Percentiles rank a stretch among this genome's conserved stretches.
Conservation (phyloP, 805 yeast species). For the Spathaspora hagerdaliae region DNA sequence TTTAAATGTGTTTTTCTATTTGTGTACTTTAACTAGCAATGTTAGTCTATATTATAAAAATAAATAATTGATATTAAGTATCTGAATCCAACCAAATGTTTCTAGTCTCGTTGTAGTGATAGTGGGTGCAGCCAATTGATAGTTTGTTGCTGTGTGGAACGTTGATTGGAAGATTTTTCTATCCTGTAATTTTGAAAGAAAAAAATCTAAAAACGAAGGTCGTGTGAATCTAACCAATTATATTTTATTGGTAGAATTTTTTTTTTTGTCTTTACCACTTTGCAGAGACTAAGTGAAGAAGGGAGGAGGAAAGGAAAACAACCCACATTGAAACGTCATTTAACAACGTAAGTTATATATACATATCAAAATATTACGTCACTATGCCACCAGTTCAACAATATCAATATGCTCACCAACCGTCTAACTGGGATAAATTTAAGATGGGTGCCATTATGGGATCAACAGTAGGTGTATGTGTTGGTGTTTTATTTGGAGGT, state of each 20-base stretch:
- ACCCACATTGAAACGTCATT: too few relatives aligned
- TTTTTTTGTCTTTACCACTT: neutral
- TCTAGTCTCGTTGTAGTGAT: too few relatives aligned
- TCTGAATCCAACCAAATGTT: too few relatives aligned
- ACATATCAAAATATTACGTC: neutral
- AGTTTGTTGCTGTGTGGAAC: too few relatives aligned
- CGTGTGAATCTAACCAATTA: conserved; percentile 2
- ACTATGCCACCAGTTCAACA: conserved; percentile 67
- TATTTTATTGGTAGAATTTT: neutral
- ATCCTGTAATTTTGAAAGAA: too few relatives aligned
- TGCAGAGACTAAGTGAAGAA: too few relatives aligned
- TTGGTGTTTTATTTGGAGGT: conserved; percentile 93
- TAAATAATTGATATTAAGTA: too few relatives aligned
- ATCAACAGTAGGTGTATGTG: conserved; percentile 84
- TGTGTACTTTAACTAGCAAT: neutral
- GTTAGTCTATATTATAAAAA: too few relatives aligned
- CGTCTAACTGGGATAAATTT: conserved; percentile 91
- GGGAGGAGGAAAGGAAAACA: too few relatives aligned
- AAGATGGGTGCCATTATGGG: conserved; percentile 99
- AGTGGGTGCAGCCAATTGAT: too few relatives aligned
- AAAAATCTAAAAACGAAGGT: neutral
- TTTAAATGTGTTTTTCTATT: neutral
- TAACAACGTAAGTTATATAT: too few relatives aligned
- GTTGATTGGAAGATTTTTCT: too few relatives aligned
- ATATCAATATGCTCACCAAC: conserved; percentile 55